Evolutionary conservation across 495 filamentous ascomycete species (phyloP).

Genomic region (Gamarada debralockiae): DNA sequence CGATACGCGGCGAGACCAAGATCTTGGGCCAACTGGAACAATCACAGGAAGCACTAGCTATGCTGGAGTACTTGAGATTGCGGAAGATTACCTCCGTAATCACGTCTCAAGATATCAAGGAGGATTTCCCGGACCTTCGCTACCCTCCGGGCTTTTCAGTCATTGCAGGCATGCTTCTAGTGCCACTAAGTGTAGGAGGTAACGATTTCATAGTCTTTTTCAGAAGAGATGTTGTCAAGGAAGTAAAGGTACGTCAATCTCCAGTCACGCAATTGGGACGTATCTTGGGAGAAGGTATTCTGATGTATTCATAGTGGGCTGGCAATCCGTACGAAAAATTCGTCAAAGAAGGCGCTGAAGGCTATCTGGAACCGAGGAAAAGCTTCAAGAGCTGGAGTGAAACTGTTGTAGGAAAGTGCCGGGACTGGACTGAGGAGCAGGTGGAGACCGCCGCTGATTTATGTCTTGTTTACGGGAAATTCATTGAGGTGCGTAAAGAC

Average conservation of each 20-base stretch:
- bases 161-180: slow-evolving; percentile 79
- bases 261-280: background rate
- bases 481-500: slow-evolving; percentile 32
- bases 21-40: slow-evolving; percentile 72
- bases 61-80: slow-evolving; percentile 83
- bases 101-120: slow-evolving; percentile 69
- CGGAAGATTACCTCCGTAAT: slow-evolving; percentile 73
- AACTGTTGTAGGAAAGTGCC: slow-evolving; percentile 68
- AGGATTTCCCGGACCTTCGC: slow-evolving; percentile 79
- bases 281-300: too few relatives aligned
- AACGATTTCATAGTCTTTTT: slow-evolving; percentile 92
- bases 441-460: slow-evolving; percentile 85
- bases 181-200: slow-evolving; percentile 74
- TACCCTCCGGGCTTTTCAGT: slow-evolving; percentile 77
- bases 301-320: slow-evolving; percentile 55
- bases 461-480: slow-evolving; percentile 87
- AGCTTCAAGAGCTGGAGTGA: slow-evolving; percentile 78
- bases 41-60: slow-evolving; percentile 78
- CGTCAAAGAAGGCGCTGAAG: slow-evolving; percentile 60
- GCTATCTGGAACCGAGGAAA: slow-evolving; percentile 69
- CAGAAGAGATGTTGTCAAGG: slow-evolving; percentile 68
- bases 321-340: slow-evolving; percentile 90
- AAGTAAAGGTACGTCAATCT: slow-evolving; percentile 55
- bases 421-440: slow-evolving; percentile 72
- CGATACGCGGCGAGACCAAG: slow-evolving; percentile 84